Percentiles rank a stretch among this genome's conserved stretches.
Evolutionary conservation across 768 basidiomycete genomes (phyloP).

Genomic region (Tricholoma terreum): DNA sequence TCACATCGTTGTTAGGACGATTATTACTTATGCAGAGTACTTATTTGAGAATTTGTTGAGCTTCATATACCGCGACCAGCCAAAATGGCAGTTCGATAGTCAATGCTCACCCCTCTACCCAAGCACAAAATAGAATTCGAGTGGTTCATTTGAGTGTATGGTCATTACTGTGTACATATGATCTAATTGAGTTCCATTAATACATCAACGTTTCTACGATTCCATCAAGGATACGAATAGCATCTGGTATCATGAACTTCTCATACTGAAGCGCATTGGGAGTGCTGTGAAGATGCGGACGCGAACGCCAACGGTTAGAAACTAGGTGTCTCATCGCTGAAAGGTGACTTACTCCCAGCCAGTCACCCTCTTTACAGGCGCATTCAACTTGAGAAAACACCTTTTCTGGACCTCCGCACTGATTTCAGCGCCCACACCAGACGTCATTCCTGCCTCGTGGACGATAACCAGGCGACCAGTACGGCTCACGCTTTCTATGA

Average conservation of each 20-base stretch:
- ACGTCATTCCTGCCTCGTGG: conserved; percentile 87
- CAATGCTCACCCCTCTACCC: too few relatives aligned
- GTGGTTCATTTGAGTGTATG: not conserved
- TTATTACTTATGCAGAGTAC: not conserved
- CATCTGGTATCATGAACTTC: conserved; percentile 90
- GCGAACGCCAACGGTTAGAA: conserved; percentile 1
- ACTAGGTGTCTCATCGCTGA: not conserved
- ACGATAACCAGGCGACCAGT: conserved; percentile 87
- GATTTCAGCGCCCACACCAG: conserved; percentile 88
- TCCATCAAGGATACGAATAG: conserved; percentile 78
- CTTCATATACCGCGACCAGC: too few relatives aligned
- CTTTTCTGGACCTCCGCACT: conserved; percentile 87
- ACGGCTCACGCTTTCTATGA: conserved; percentile 78
- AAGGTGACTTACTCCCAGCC: conserved; percentile 88
- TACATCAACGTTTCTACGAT: conserved; percentile 80
- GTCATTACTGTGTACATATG: not conserved
- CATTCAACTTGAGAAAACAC: conserved; percentile 84
- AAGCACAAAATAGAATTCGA: too few relatives aligned
- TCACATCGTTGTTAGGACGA: not conserved
- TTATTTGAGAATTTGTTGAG: not conserved
- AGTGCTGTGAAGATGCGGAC: conserved; percentile 43
- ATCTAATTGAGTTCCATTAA: conserved; percentile 23
- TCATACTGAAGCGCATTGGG: conserved; percentile 84
- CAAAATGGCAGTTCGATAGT: too few relatives aligned
- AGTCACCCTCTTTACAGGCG: conserved; percentile 81